These are phyloP conservation scores for Caryopteris hybrid DNA, from an alignment of 305 asterid species.

Conservation along the genomic window DNA sequence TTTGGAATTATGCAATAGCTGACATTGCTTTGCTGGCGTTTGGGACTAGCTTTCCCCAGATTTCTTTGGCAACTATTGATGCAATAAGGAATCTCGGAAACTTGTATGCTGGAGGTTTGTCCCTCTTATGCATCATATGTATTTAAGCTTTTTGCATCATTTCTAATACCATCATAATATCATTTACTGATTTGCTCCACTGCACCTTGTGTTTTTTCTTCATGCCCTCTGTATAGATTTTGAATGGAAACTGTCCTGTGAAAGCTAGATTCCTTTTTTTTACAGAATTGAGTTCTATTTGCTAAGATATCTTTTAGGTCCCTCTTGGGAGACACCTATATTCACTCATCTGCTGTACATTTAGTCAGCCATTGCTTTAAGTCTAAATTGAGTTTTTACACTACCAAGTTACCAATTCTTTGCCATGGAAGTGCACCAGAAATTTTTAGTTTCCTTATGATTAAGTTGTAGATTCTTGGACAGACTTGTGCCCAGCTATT, in stretches of 20 bases:
- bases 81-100: slow-evolving; percentile 77
- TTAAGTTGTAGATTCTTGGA: not conserved
- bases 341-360: not conserved
- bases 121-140: not conserved
- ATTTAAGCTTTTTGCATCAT: not conserved
- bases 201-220: not conserved
- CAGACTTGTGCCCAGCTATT: not conserved
- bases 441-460: not conserved
- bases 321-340: not conserved
- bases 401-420: not conserved
- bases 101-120: slow-evolving; percentile 88
- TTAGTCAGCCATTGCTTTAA: no score
- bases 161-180: not conserved
- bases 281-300: not conserved
- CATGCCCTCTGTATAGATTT: not conserved
- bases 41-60: slow-evolving; percentile 98
- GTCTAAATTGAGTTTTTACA: not conserved
- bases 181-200: not conserved
- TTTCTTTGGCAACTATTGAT: slow-evolving; percentile 91
- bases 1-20: slow-evolving; percentile 86
- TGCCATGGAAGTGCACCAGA: not conserved
- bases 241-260: not conserved
- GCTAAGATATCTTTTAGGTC: not conserved
- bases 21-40: slow-evolving; percentile 86
- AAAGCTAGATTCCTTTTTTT: not conserved